Evolutionary conservation across 371 early-diverging fungal species (phyloP), one percentile per base, ranked within the genome.

Genomic region (Synchytrium microbalum): DNA sequence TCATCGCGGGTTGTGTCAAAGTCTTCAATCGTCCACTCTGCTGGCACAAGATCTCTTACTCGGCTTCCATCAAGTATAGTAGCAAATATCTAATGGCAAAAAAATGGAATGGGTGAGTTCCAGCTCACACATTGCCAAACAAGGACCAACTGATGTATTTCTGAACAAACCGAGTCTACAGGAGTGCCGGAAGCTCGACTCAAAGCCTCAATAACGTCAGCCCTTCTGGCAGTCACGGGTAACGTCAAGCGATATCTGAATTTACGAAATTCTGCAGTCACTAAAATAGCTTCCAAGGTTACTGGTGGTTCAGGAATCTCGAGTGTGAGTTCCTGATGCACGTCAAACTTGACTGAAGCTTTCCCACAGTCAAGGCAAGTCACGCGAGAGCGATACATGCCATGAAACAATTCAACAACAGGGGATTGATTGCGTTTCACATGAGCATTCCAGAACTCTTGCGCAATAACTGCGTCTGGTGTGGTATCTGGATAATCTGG

Each of bases 391-490:
- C 25, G 8, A 26, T 64, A 64, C 30, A 28, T 16, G 5, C 64
- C 64, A 57, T 64, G 33, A 28, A 64, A 64, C 10, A 61, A 13
- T 26, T 64, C 64, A 16, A 64, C 64, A 13, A 64, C 30, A 23
- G 63, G 14, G 19, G 28, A 28, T 13, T 64, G 65, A 32, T 64
- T 64, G 14, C 64, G 23, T 13, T 24, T 32, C 59, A 14, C 25
- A 63, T 64, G 64, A 59, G 64, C 64, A 64, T 64, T 25, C 64
- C 64, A 64, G 27, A 64, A 64, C 19, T 62, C 64, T 60, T 24
- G 8, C 3, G 61, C 64, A 25, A 64, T 31, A 8, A 65, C 65
- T 27, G 16, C 62, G n/a, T 57, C 31, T 19, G 23, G 29, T n/a
- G 33, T 32, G 3, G 64, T 26, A 64, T 64, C 64, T 25, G 60